Evolutionary conservation across 1,284 basidiomycete species (phyloP).

Genomic region (Austroboletus novae-zelandiae): DNA sequence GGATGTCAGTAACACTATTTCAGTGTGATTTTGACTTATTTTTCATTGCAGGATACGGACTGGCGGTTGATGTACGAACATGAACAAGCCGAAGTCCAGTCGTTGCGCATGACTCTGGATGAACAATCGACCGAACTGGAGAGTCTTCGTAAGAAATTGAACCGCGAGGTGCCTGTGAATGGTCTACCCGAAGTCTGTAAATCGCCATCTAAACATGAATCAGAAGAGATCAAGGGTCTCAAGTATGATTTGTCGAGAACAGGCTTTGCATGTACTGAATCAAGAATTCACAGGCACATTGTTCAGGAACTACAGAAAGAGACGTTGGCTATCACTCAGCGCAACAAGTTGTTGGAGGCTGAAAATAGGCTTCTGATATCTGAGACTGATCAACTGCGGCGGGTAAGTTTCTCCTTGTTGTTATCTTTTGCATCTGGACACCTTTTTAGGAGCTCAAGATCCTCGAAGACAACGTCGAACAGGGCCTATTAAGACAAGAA

Average conservation of each 20-base stretch:
- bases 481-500: conserved; percentile 55
- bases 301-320: conserved; percentile 87
- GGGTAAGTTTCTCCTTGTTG: conserved; percentile 41
- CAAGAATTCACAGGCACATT: conserved; percentile 59
- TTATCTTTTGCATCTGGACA: conserved; percentile 1
- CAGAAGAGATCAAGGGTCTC: conserved; percentile 68
- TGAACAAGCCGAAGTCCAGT: conserved; percentile 40
- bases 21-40: conserved; percentile 19
- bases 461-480: conserved; percentile 75
- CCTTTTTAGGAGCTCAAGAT: conserved; percentile 59
- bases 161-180: conserved; percentile 53
- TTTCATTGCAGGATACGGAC: conserved; percentile 20
- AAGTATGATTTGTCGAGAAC: conserved; percentile 49
- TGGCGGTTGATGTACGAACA: conserved; percentile 40
- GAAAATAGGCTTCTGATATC: conserved; percentile 74
- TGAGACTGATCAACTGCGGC: conserved; percentile 76
- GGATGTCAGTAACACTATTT: conserved; percentile 14
- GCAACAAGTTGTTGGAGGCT: conserved; percentile 68
- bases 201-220: conserved; percentile 49
- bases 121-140: conserved; percentile 55
- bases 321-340: conserved; percentile 60
- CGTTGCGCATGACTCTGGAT: conserved; percentile 38
- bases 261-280: conserved; percentile 5
- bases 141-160: conserved; percentile 50
- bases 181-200: conserved; percentile 34